Evolutionary conservation across 2,329 filamentous ascomycete species (phyloP).

Genomic region (Aureobasidium melanogenum): DNA sequence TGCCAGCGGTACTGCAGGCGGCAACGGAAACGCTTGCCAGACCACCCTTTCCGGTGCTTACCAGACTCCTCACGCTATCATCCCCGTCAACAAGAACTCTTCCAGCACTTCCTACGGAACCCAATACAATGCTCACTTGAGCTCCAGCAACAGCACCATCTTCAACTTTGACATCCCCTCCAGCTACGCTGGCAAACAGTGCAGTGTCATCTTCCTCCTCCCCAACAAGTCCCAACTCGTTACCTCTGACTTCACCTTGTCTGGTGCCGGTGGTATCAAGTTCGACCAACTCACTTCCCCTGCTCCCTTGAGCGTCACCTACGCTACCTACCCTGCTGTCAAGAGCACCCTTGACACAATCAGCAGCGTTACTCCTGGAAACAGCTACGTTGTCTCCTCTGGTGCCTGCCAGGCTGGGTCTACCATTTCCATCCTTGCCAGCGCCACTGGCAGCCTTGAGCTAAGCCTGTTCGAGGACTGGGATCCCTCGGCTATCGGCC

Average conservation of each 20-base stretch:
- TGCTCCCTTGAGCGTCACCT: conserved; percentile 19
- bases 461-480: conserved; percentile 12
- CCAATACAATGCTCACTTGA: conserved; percentile 32
- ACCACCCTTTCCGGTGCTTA: conserved; percentile 17
- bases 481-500: neutral
- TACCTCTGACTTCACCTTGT: conserved; percentile 28
- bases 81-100: conserved; percentile 27
- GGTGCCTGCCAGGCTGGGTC: conserved; percentile 21
- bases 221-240: conserved; percentile 28
- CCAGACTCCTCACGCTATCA: conserved; percentile 27
- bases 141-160: conserved; percentile 29
- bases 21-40: conserved; percentile 17
- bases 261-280: conserved; percentile 30
- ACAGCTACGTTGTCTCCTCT: conserved; percentile 21
- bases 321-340: conserved; percentile 14
- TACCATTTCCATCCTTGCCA: conserved; percentile 18
- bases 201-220: conserved; percentile 40
- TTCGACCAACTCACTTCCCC: conserved; percentile 20
- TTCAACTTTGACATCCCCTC: conserved; percentile 41
- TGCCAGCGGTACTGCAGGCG: neutral
- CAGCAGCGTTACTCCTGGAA: conserved; percentile 17
- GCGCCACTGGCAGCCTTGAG: conserved; percentile 14
- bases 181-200: conserved; percentile 32
- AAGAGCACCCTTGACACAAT: neutral
- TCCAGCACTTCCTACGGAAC: conserved; percentile 33